Conservation (phyloP, 2,329 filamentous ascomycete species). For the Fusarium liriodendri region DNA sequence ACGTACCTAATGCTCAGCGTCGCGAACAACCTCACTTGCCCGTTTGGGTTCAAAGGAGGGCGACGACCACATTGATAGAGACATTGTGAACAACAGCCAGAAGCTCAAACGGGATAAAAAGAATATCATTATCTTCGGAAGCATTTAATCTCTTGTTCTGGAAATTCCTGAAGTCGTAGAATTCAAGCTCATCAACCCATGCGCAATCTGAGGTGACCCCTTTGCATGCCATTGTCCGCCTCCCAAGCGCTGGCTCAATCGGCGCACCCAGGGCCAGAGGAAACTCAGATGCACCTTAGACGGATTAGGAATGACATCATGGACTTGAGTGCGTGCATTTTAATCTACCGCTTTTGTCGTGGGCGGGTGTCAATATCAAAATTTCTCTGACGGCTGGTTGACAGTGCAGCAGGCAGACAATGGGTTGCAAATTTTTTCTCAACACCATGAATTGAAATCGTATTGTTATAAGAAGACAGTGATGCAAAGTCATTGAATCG, state of each 20-base stretch:
- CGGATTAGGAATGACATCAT: neutral
- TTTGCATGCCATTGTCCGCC: neutral
- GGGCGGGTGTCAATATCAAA: conserved; percentile 25
- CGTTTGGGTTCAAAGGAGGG: neutral
- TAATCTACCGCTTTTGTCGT: neutral
- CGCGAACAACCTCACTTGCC: neutral
- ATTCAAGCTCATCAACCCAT: neutral
- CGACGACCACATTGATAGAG: neutral
- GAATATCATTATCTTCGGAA: neutral
- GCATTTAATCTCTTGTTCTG: neutral
- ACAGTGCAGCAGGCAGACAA: neutral
- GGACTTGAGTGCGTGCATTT: neutral
- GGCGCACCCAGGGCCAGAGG: neutral
- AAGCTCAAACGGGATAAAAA: neutral
- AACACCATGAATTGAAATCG: conserved; percentile 7
- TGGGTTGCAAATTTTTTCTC: neutral
- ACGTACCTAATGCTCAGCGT: neutral
- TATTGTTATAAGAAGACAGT: neutral
- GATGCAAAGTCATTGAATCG: neutral
- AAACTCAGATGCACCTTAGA: neutral
- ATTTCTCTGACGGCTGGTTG: neutral
- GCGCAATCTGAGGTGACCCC: neutral
- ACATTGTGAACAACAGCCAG: neutral
- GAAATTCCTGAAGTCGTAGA: neutral
- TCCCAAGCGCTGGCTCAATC: neutral